Evolutionary conservation across 2,329 filamentous ascomycete species (phyloP).

Genomic region (Exophiala mesophila): DNA sequence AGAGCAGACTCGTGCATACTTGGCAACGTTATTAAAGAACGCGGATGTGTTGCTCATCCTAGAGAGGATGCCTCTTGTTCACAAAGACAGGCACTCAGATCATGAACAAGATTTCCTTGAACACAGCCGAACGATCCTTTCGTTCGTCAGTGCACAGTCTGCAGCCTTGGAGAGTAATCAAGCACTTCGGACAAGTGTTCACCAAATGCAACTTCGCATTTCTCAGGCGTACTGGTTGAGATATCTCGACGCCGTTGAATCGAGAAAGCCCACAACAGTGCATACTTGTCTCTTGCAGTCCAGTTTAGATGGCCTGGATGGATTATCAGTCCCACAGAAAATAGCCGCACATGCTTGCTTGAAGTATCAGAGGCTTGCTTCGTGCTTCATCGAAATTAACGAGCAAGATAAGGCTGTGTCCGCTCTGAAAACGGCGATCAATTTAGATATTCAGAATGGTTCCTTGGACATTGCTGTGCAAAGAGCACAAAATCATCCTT

Average conservation of each 20-base stretch:
- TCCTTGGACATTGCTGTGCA: conserved; percentile 31
- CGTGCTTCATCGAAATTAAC: conserved; percentile 37
- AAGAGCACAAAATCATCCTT: conserved; percentile 28
- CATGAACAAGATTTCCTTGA: background rate
- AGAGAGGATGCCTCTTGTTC: conserved; percentile 9
- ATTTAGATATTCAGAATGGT: conserved; percentile 37
- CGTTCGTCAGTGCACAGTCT: background rate
- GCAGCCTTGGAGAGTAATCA: background rate
- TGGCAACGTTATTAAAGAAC: conserved; percentile 15
- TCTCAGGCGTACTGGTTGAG: conserved; percentile 46
- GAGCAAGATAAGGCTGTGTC: conserved; percentile 33
- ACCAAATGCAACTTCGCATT: conserved; percentile 26
- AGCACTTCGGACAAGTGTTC: background rate
- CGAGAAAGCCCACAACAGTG: conserved; percentile 31
- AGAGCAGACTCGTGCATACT: background rate
- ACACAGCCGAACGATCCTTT: background rate
- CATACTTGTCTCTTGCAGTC: conserved; percentile 38
- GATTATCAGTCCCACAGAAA: conserved; percentile 33
- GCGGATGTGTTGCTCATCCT: conserved; percentile 11
- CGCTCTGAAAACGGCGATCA: conserved; percentile 38
- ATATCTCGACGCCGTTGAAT: conserved; percentile 40
- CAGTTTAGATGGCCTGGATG: conserved; percentile 36
- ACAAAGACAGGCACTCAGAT: too few species aligned
- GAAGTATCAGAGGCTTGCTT: conserved; percentile 43
- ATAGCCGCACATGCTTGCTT: conserved; percentile 37